Conservation (phyloP, 1,139 yeast genomes). For the Lodderomyces margitis region DNA sequence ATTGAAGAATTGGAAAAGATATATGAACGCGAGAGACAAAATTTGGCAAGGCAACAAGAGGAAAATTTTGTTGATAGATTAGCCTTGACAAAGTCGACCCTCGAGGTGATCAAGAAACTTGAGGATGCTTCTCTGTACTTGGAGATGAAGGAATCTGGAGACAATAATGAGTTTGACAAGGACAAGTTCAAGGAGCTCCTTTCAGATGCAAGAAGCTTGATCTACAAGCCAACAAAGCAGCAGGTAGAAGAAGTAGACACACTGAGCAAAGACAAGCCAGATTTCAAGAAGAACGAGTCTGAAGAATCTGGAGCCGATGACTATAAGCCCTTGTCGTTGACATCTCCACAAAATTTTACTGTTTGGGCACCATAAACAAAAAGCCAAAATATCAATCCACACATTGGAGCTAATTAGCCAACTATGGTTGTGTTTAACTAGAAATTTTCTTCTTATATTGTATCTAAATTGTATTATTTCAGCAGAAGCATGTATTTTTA, state of each 20-base stretch:
- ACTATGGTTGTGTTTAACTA: no score
- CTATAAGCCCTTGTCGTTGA: conserved; percentile 72
- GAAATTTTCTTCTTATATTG: background rate
- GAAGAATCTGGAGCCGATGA: conserved; percentile 26
- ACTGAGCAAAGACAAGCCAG: background rate
- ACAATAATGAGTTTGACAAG: conserved; percentile 1
- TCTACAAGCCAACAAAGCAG: conserved; percentile 50
- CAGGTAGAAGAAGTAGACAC: conserved; percentile 19
- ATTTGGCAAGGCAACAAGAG: conserved; percentile 74
- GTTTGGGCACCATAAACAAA: conserved; percentile 76
- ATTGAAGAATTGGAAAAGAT: conserved; percentile 73
- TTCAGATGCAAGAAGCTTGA: conserved; percentile 50
- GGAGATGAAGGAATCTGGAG: conserved; percentile 14
- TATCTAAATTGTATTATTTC: background rate
- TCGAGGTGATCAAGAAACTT: conserved; percentile 50
- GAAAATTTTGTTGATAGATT: conserved; percentile 78
- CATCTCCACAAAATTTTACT: conserved; percentile 80
- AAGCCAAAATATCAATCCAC: background rate
- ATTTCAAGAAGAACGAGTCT: background rate
- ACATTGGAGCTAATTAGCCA: no score
- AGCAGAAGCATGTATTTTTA: background rate
- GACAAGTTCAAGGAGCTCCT: conserved; percentile 18
- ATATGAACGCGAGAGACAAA: conserved; percentile 74
- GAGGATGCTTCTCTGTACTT: conserved; percentile 40
- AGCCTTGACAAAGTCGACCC: conserved; percentile 63